Evolutionary conservation across 2,329 filamentous ascomycete species (phyloP).

Genomic region (Fusarium nodosum): DNA sequence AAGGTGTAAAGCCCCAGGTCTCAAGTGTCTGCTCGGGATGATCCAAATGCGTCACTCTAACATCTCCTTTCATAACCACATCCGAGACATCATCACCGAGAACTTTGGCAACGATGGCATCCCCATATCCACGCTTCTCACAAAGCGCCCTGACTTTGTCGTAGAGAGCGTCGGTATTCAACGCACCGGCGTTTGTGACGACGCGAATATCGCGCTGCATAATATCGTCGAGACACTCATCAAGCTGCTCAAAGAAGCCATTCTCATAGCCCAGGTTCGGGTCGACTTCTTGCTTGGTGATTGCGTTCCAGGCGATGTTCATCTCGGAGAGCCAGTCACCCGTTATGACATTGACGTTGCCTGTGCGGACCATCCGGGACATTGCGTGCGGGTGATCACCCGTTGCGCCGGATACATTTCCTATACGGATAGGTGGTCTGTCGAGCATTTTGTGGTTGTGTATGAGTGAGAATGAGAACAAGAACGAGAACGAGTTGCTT

Average conservation of each 20-base stretch:
- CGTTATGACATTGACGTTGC: constrained; percentile 55
- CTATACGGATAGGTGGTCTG: constrained; percentile 51
- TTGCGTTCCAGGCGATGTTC: constrained; percentile 64
- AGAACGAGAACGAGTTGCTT: not conserved
- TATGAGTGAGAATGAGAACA: not conserved
- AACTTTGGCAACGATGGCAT: constrained; percentile 55
- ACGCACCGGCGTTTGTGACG: constrained; percentile 58
- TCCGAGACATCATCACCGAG: constrained; percentile 57
- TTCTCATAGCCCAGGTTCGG: constrained; percentile 53
- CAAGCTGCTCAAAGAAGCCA: constrained; percentile 60
- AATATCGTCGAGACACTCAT: constrained; percentile 55
- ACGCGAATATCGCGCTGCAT: constrained; percentile 55
- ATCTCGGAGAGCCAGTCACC: constrained; percentile 60
- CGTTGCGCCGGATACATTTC: constrained; percentile 54
- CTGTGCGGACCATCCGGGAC: constrained; percentile 52
- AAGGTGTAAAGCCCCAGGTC: constrained; percentile 49
- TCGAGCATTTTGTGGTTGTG: constrained; percentile 44
- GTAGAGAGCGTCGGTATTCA: constrained; percentile 54
- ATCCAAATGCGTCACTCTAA: constrained; percentile 48
- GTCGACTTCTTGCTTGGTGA: constrained; percentile 53
- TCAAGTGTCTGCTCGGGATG: constrained; percentile 50
- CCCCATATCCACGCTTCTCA: constrained; percentile 45
- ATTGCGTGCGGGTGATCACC: constrained; percentile 54
- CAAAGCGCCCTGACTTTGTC: constrained; percentile 52
- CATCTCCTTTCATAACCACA: constrained; percentile 35